Percentiles rank a stretch among this genome's conserved stretches.
Evolutionary conservation across 2,329 filamentous ascomycete genomes (phyloP).

Genomic region (Aureobasidium namibiae): DNA sequence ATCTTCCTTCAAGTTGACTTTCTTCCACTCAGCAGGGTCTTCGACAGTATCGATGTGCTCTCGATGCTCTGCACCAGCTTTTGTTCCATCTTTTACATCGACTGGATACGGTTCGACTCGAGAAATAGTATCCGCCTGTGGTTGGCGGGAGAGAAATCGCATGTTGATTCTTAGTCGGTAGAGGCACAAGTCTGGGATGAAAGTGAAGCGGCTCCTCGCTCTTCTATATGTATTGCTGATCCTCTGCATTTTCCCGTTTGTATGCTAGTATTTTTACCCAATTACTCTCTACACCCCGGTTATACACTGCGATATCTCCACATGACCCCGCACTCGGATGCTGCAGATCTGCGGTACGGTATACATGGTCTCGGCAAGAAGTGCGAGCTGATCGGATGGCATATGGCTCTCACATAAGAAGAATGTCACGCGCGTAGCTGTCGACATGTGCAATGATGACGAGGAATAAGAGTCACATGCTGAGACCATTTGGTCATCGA

Average conservation of each 20-base stretch:
- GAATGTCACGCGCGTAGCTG: too few species aligned
- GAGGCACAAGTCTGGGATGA: not conserved
- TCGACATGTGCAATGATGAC: too few species aligned
- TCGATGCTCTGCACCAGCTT: not conserved
- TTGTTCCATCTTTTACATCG: constrained; percentile 1
- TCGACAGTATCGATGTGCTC: not conserved
- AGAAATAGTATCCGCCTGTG: not conserved
- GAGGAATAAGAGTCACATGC: too few species aligned
- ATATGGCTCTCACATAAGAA: too few species aligned
- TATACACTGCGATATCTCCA: not conserved
- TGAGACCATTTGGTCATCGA: too few species aligned
- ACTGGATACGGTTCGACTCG: not conserved
- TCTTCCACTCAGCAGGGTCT: constrained; percentile 20
- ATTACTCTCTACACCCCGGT: not conserved
- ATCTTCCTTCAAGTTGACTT: constrained; percentile 22
- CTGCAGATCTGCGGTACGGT: not conserved
- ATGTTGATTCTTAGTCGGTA: not conserved
- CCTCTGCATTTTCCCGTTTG: not conserved
- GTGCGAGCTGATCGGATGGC: not conserved
- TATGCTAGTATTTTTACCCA: not conserved
- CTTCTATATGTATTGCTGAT: not conserved
- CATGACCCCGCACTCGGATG: not conserved
- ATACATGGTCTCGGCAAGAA: constrained; percentile 6
- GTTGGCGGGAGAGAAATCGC: not conserved
- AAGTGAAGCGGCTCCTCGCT: not conserved